Evolutionary conservation across 176 grass and related monocot genomes (phyloP).

Genomic region (Cymbopogon citratus): DNA sequence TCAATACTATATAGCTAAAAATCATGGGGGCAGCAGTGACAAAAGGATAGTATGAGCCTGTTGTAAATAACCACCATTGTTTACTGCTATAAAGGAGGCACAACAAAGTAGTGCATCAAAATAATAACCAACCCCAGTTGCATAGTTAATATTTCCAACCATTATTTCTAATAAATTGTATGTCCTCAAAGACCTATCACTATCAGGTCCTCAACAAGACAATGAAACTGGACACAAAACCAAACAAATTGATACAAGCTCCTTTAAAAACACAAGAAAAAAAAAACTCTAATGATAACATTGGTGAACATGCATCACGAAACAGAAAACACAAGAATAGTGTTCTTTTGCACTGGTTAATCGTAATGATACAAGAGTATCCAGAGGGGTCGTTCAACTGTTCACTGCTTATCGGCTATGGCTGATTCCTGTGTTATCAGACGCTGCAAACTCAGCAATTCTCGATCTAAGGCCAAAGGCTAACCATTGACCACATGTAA

Average conservation of each 20-base stretch:
- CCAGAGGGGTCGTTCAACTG: not conserved
- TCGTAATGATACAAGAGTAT: not conserved
- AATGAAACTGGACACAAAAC: not conserved
- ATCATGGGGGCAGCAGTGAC: not conserved
- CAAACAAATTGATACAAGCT: not conserved
- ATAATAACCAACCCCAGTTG: not conserved
- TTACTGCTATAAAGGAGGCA: not conserved
- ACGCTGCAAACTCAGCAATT: not conserved
- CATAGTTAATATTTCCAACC: not conserved
- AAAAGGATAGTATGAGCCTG: not conserved
- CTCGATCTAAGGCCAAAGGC: not conserved
- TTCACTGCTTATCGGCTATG: not conserved
- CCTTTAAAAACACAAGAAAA: not conserved
- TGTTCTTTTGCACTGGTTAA: not conserved
- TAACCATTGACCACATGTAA: not conserved
- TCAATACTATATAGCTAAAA: not conserved
- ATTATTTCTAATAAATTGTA: not conserved
- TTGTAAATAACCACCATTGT: not conserved
- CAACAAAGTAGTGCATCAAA: not conserved
- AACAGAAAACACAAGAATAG: not conserved
- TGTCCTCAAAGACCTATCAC: not conserved
- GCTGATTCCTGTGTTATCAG: not conserved
- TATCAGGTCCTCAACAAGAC: not conserved
- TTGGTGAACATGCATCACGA: not conserved
- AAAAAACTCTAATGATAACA: not conserved